phyloP scores from a whole-genome alignment of 768 basidiomycete genomes.

The Trametes meyenii region DNA sequence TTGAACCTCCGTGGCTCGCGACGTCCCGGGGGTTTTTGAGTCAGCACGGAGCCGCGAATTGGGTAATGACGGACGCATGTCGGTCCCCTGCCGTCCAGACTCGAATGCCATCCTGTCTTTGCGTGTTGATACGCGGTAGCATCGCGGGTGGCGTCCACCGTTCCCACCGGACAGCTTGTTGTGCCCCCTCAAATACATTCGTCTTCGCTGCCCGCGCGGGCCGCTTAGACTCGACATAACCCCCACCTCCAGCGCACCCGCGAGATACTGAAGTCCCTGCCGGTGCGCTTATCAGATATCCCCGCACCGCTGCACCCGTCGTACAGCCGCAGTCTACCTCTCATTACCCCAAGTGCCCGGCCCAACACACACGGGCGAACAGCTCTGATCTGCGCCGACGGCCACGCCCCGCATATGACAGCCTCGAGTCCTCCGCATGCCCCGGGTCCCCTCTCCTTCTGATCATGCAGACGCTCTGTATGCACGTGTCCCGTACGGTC shows the following conservation, averaged over 20 bases:
- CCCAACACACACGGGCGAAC: not conserved
- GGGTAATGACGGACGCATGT: not conserved
- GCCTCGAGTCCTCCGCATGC: conserved; percentile 20
- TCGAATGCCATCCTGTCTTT: not conserved
- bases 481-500: conserved; percentile 11
- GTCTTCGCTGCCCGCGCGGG: not conserved
- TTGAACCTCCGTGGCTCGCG: not conserved
- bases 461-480: conserved; percentile 8
- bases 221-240: not conserved
- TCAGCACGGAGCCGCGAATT: not conserved
- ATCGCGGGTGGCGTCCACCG: conserved; percentile 2
- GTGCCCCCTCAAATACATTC: not conserved
- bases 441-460: conserved; percentile 9
- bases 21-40: not conserved
- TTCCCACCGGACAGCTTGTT: not conserved
- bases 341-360: not conserved
- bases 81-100: not conserved
- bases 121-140: not conserved
- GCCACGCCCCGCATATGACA: not conserved
- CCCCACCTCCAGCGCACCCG: not conserved
- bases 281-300: not conserved
- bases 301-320: not conserved
- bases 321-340: conserved; percentile 1
- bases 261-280: not conserved
- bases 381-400: conserved; percentile 11